Base-by-base conservation (phyloP, 192 early-diverging fungal species). In the Physocladia obscura region DNA sequence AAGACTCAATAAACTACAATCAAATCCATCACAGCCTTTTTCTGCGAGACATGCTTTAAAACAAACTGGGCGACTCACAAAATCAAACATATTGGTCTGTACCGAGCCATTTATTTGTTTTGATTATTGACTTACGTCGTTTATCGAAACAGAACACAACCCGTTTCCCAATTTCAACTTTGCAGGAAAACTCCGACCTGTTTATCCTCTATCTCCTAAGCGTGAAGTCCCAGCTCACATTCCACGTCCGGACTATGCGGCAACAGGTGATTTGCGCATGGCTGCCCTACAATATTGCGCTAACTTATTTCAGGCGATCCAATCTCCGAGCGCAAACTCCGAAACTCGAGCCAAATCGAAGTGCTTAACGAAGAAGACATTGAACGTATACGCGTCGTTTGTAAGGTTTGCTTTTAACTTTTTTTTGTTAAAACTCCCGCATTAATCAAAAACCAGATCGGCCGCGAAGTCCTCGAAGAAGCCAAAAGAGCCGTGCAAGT, bases 401-500 rank as follows among this genome's bases (percentile, higher is more conserved):
- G 93, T 76, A 74, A 84, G 74, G 79, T 96, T 68, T 74, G 79
- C 34, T 35, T 44, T 36, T 39, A 0, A 37, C 29, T 29, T 57
- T 13, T 6, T n/a, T n/a, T n/a, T n/a, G n/a, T n/a, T 26, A 26
- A 35, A 36, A 60, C 34, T 64, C 32, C 2, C 36, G 21, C 2
- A 49, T 27, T 68, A 1, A 8, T 32, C 48, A 3, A 11, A 35
- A 40, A 15, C 32, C 74, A 93, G 89, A 77, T 95, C 35, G 83
- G 85, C 11, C 89, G 96, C 36, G 97, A 99, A 76, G 93, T 97
- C 11, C 84, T 99, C 4, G 93, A 98, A 61, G 89, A 79, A 62
- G 97, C 92, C 34, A 85, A 87, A 8, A 88, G 89, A 3, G 91
- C 92, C 34, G 76, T 94, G 49, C 81, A 83, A 39, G 85, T 88